Evolutionary conservation across 768 basidiomycete species (phyloP).

Genomic region (Amanita thiersii): DNA sequence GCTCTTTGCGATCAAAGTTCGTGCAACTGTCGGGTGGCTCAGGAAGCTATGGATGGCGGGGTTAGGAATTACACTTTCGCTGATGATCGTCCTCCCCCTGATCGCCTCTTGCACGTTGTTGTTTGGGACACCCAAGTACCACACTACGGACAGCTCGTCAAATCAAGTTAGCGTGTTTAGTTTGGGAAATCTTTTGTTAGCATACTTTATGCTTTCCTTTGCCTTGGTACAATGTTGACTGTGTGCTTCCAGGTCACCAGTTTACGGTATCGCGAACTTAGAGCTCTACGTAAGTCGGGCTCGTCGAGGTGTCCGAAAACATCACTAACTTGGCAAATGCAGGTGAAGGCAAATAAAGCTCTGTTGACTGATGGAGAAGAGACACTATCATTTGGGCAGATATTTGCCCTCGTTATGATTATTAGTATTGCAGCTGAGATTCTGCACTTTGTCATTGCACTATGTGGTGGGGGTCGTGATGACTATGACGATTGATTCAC

Average conservation of each 20-base stretch:
- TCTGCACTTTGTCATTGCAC: constrained; percentile 7
- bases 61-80: constrained; percentile 1
- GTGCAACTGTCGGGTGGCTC: constrained; percentile 11
- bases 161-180: too few relatives aligned
- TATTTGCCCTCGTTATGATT: constrained; percentile 10
- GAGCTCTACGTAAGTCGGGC: constrained; percentile 13
- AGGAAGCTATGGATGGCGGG: constrained; percentile 11
- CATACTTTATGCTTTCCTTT: background rate
- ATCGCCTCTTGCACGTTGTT: background rate
- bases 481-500: background rate
- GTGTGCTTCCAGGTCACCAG: constrained; percentile 2
- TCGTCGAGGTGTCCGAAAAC: background rate
- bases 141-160: background rate
- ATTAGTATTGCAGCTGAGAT: constrained; percentile 9
- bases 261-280: constrained; percentile 12
- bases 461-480: background rate
- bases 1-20: constrained; percentile 8
- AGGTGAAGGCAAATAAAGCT: constrained; percentile 7
- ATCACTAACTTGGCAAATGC: background rate
- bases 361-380: constrained; percentile 3
- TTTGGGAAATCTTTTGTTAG: background rate
- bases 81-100: background rate
- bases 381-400: constrained; percentile 10
- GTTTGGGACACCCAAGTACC: background rate
- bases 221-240: background rate